These are phyloP conservation scores for Penicillium digitatum DNA, from an alignment of 2,329 filamentous ascomycete genomes.

Conservation along the genomic window DNA sequence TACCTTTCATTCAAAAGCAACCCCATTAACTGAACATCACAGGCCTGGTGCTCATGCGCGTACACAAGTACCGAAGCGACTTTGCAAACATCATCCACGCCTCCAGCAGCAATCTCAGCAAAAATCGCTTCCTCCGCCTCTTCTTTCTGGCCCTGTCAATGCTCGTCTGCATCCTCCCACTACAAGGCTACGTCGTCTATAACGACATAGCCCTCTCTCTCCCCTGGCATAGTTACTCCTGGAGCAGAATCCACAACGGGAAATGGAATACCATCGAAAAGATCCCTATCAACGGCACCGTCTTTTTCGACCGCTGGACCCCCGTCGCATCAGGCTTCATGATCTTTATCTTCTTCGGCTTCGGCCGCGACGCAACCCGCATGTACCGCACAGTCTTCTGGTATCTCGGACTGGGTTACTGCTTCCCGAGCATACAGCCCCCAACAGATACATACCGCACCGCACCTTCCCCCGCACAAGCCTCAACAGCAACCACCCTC, in stretches of 20 bases:
- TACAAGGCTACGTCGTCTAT: conserved; percentile 51
- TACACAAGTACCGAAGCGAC: conserved; percentile 57
- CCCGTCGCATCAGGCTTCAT: conserved; percentile 52
- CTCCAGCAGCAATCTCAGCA: conserved; percentile 50
- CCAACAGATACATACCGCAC: conserved; percentile 16
- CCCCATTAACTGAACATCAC: not conserved
- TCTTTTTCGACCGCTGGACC: conserved; percentile 57
- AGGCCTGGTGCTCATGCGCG: conserved; percentile 59
- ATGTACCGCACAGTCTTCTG: conserved; percentile 51
- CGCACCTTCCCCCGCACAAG: not conserved
- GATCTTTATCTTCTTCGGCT: conserved; percentile 62
- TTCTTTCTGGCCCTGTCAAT: conserved; percentile 51
- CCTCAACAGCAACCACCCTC: conserved; percentile 15
- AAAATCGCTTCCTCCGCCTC: conserved; percentile 58
- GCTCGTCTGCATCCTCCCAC: conserved; percentile 53
- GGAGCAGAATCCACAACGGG: conserved; percentile 50
- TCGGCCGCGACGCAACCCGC: conserved; percentile 56
- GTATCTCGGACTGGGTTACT: conserved; percentile 40
- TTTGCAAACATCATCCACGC: conserved; percentile 55
- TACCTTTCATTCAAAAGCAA: not conserved
- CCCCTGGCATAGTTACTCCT: conserved; percentile 48
- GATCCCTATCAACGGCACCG: conserved; percentile 43
- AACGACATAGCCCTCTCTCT: conserved; percentile 37
- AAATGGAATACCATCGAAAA: conserved; percentile 50
- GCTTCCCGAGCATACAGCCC: conserved; percentile 26